phyloP scores from a whole-genome alignment of 805 yeast species.

The Komagataella kurtzmanii region DNA sequence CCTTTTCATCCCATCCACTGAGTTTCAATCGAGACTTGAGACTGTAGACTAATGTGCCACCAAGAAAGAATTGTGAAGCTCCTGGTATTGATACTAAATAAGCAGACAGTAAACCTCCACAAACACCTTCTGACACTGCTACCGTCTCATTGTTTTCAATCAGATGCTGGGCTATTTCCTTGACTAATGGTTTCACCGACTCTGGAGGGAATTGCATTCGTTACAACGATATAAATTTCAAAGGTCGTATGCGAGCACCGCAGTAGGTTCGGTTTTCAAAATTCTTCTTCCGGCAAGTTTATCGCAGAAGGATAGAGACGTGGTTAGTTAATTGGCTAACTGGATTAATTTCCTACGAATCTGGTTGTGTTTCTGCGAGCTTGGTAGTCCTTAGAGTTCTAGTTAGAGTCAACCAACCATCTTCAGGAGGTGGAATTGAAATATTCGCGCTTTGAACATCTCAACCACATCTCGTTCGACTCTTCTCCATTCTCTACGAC shows the following conservation, averaged over 20 bases:
- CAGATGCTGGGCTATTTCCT: conserved; percentile 43
- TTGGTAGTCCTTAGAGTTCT: not conserved
- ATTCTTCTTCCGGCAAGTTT: not conserved
- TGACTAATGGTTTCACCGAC: conserved; percentile 35
- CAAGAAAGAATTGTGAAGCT: conserved; percentile 72
- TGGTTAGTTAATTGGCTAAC: no score
- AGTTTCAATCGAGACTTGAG: conserved; percentile 60
- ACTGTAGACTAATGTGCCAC: conserved; percentile 73
- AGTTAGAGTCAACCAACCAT: no score
- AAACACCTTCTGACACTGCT: conserved; percentile 79
- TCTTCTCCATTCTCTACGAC: not conserved
- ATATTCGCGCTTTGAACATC: not conserved
- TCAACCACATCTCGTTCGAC: not conserved
- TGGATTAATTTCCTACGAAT: not conserved
- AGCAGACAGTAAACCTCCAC: conserved; percentile 79
- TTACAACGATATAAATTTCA: not conserved
- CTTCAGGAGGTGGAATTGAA: not conserved
- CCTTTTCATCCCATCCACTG: conserved; percentile 68
- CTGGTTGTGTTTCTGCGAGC: not conserved
- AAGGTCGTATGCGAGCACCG: not conserved
- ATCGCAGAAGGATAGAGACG: not conserved
- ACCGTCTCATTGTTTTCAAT: conserved; percentile 44
- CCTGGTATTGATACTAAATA: conserved; percentile 76
- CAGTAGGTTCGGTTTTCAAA: not conserved
- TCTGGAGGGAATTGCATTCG: conserved; percentile 45